phyloP scores from a whole-genome alignment of 805 yeast species.

The Barnettozyma siamensis region DNA sequence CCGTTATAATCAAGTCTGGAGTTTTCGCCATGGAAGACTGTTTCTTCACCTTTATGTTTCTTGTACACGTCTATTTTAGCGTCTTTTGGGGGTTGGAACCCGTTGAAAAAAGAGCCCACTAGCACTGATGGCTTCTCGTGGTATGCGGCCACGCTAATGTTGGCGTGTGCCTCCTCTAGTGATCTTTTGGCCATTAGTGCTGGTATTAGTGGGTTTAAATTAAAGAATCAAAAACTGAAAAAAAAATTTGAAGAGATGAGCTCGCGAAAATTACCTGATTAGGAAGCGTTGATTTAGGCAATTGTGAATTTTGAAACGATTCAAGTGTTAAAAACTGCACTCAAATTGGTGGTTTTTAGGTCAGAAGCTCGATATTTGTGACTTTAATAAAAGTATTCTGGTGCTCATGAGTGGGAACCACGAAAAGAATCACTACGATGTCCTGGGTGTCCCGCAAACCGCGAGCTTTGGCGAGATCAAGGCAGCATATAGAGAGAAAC shows the following conservation, averaged over 20 bases:
- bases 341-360: too few relatives aligned
- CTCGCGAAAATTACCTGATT: background rate
- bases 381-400: too few relatives aligned
- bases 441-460: conserved; percentile 44
- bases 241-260: conserved; percentile 5
- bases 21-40: conserved; percentile 72
- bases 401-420: conserved; percentile 6
- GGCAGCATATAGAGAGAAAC: conserved; percentile 54
- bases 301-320: too few relatives aligned
- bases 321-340: too few relatives aligned
- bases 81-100: conserved; percentile 54
- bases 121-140: conserved; percentile 43
- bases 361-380: too few relatives aligned
- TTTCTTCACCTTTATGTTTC: conserved; percentile 29
- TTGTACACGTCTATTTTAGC: conserved; percentile 60
- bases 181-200: conserved; percentile 24
- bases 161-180: conserved; percentile 32
- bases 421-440: conserved; percentile 42
- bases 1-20: conserved; percentile 73
- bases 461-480: conserved; percentile 41
- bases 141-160: conserved; percentile 31
- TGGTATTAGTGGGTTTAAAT: background rate
- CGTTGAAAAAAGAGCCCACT: conserved; percentile 76
- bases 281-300: too few relatives aligned
- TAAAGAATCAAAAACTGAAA: background rate